Conservation (phyloP, 2,329 filamentous ascomycete genomes). For the Monilinia vaccinii-corymbosi region DNA sequence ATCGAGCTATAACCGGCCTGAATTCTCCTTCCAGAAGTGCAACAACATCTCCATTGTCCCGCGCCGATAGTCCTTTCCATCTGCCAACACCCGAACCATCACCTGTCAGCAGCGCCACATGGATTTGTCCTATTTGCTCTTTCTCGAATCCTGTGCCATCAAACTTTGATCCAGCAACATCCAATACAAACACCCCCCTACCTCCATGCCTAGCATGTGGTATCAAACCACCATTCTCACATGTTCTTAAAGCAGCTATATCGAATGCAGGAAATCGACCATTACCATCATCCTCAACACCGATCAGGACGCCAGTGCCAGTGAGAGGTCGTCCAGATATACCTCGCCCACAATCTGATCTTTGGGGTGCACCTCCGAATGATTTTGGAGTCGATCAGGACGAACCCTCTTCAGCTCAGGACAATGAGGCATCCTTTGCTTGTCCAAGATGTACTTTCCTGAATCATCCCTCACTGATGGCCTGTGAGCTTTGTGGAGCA, state of each 20-base stretch:
- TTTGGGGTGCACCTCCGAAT: constrained; percentile 12
- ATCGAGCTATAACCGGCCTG: constrained; percentile 40
- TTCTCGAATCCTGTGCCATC: constrained; percentile 88
- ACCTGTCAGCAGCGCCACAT: constrained; percentile 59
- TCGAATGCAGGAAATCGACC: constrained; percentile 56
- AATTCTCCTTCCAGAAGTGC: constrained; percentile 39
- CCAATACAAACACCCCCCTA: constrained; percentile 68
- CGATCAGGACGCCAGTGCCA: constrained; percentile 25
- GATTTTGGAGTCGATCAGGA: not conserved
- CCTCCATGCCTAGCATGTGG: constrained; percentile 88
- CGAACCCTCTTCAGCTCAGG: constrained; percentile 7
- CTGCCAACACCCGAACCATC: constrained; percentile 38
- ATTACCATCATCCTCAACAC: constrained; percentile 22
- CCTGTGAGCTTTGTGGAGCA: constrained; percentile 87
- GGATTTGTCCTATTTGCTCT: constrained; percentile 93
- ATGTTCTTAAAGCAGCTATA: constrained; percentile 81
- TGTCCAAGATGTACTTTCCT: constrained; percentile 90
- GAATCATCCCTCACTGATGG: constrained; percentile 78
- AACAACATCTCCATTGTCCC: constrained; percentile 38
- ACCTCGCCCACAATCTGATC: constrained; percentile 20
- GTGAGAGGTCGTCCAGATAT: constrained; percentile 21
- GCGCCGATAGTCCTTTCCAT: constrained; percentile 36
- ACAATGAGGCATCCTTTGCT: constrained; percentile 39
- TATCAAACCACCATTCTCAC: constrained; percentile 78
- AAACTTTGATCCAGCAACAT: constrained; percentile 82